Base-by-base conservation (phyloP, 1,139 yeast species). In the Yamadazyma jaroonii region DNA sequence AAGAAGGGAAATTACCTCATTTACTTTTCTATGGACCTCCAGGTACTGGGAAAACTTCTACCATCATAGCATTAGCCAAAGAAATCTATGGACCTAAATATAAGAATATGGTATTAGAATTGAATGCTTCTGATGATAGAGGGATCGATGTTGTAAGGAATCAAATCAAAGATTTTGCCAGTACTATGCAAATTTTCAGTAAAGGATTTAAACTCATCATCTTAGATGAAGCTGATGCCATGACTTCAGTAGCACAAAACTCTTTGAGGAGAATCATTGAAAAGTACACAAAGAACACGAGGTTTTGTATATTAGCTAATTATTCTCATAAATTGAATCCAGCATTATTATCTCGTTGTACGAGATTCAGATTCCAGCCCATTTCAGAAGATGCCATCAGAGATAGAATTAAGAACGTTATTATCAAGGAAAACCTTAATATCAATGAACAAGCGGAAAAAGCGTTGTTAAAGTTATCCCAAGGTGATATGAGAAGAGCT, bases 221-320 rank as follows among this genome's bases (percentile, higher is more conserved):
- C 25, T 69, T 94, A 47, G 99, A 94, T 64, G 99, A 94, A 64
- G 98, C 98, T 0, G 98, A 94, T 62, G 95, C 98, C 32, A 94
- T 94, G 98, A 92, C 99, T 2, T 82, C 85, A 43, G 95, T 85
- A 8, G 98, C 99, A 0, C 65, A 94, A 59, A 92, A 92, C 57
- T 96, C 98, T 1, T 68, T 94, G 46, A 77, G 99, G 61, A 70
- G 99, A 44, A 79, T 77, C 48, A 94, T 94, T 59, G 99, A 94
- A 59, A 89, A 87, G 56, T 92, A 88, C 57, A 90, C 98, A 21
- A 85, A 87, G 54, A 90, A 90, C 61, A 90, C 97, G 12, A 76
- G 99, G 46, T 94, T 94, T 62, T 92, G 98, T 64, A 90, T 94
- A 34, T 71, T 94, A 52, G 98, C 98, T 40, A 94, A 94, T 57